These are phyloP conservation scores for Lasiosphaeriaceae sp. DNA, from an alignment of 495 filamentous ascomycete species.

Conservation along the genomic window DNA sequence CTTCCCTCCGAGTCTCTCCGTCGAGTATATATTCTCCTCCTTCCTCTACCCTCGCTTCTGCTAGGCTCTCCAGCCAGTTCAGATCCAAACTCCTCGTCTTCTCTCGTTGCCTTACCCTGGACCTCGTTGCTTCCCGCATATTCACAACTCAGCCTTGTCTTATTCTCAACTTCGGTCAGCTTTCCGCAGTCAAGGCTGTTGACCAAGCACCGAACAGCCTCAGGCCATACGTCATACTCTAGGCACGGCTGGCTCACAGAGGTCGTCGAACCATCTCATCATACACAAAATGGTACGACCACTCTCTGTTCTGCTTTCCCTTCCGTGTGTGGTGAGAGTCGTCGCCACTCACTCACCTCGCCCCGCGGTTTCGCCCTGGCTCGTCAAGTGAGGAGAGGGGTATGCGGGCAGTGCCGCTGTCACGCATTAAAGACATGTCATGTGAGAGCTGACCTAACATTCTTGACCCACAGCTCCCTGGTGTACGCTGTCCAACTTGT, in stretches of 20 bases:
- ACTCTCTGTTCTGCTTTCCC: no score
- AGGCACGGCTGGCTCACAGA: not conserved
- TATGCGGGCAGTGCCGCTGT: not conserved
- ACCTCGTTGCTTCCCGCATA: not conserved
- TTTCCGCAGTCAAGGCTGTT: not conserved
- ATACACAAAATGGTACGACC: not conserved
- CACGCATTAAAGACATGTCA: conserved; percentile 6
- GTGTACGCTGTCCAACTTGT: conserved; percentile 36
- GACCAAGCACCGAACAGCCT: not conserved
- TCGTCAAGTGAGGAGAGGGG: not conserved
- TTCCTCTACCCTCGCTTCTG: not conserved
- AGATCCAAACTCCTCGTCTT: not conserved
- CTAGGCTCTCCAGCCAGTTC: not conserved
- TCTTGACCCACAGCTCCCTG: conserved; percentile 16
- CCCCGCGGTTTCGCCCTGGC: not conserved
- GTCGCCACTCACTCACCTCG: not conserved
- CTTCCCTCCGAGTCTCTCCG: not conserved
- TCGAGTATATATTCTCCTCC: not conserved
- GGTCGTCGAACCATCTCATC: not conserved
- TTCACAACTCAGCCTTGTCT: not conserved
- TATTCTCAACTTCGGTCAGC: not conserved
- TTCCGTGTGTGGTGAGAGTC: no score
- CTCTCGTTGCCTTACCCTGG: not conserved
- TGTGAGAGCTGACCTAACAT: conserved; percentile 14
- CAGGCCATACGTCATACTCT: not conserved